Percentiles rank a stretch among this genome's conserved stretches.
These are phyloP conservation scores for Solanum stenotomum DNA, from an alignment of 257 asterid genomes.

Conservation along the genomic window DNA sequence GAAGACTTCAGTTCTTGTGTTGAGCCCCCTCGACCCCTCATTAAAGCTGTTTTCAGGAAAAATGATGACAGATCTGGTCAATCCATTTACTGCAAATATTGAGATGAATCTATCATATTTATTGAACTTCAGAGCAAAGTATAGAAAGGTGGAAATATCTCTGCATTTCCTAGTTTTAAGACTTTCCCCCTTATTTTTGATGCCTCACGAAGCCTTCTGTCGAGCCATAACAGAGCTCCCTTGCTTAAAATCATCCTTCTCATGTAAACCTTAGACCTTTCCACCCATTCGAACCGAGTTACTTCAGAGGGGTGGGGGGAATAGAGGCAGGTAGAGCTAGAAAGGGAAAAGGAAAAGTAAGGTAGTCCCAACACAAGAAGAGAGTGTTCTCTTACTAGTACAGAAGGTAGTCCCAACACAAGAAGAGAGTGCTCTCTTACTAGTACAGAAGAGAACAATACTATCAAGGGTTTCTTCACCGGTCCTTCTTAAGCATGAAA, in stretches of 20 bases:
- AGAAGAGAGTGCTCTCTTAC: not conserved
- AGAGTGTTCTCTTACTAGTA: not conserved
- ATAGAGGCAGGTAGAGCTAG: not conserved
- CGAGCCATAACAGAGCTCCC: not conserved
- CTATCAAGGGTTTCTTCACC: not conserved
- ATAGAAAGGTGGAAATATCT: not conserved
- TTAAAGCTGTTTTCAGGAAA: not conserved
- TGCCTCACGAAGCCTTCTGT: not conserved
- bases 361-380: not conserved
- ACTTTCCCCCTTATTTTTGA: not conserved
- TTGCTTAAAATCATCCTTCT: not conserved
- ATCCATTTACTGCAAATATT: not conserved
- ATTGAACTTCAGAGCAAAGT: not conserved
- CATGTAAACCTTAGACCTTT: not conserved
- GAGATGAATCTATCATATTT: not conserved
- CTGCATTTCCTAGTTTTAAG: not conserved
- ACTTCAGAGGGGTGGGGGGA: not conserved
- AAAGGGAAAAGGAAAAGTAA: not conserved
- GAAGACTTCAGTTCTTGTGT: not conserved
- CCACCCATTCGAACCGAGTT: not conserved
- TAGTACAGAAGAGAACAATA: not conserved
- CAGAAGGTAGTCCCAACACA: not conserved
- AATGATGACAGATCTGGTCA: not conserved
- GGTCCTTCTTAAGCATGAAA: not conserved
- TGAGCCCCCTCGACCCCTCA: not conserved